A percentile compares a stretch with the other conserved stretches of the same genome.
phyloP scores from a whole-genome alignment of 208 protist species.

The Leptomonas pyrrhocoris region DNA sequence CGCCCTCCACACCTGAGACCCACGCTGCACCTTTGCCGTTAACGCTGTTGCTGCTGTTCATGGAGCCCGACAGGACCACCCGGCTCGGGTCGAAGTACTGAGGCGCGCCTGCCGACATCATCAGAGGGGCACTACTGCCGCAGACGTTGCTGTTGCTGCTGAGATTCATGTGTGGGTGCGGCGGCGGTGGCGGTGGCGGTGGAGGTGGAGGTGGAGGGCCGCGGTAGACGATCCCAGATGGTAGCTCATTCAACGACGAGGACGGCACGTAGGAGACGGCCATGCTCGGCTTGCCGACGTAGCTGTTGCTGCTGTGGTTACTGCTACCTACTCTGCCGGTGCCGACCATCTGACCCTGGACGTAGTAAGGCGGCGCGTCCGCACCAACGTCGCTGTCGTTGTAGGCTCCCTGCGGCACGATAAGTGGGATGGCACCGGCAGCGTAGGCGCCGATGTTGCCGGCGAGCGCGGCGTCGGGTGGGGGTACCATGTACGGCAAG shows the following conservation, averaged over 20 bases:
- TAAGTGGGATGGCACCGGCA: neutral
- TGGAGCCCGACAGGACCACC: neutral
- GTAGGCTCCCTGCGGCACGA: neutral
- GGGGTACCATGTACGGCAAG: slow-evolving; percentile 12
- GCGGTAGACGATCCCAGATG: neutral
- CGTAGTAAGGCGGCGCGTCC: slow-evolving; percentile 4
- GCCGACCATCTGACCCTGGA: neutral
- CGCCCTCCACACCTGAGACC: neutral
- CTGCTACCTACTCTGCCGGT: too few species aligned
- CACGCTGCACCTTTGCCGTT: neutral
- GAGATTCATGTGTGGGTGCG: neutral
- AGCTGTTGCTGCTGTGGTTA: neutral
- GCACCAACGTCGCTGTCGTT: neutral
- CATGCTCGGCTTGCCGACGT: slow-evolving; percentile 10
- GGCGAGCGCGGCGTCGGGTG: neutral
- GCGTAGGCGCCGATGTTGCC: neutral
- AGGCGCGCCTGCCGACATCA: neutral
- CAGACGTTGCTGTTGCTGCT: slow-evolving; percentile 3
- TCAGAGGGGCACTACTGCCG: neutral
- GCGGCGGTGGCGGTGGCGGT: neutral
- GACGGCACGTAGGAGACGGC: slow-evolving; percentile 4
- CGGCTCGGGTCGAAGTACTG: slow-evolving; percentile 13
- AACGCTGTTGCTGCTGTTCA: neutral
- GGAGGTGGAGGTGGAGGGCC: neutral
- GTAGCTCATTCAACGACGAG: neutral